Evolutionary conservation across 495 filamentous ascomycete species (phyloP).

Genomic region (Jackrogersella minutella): DNA sequence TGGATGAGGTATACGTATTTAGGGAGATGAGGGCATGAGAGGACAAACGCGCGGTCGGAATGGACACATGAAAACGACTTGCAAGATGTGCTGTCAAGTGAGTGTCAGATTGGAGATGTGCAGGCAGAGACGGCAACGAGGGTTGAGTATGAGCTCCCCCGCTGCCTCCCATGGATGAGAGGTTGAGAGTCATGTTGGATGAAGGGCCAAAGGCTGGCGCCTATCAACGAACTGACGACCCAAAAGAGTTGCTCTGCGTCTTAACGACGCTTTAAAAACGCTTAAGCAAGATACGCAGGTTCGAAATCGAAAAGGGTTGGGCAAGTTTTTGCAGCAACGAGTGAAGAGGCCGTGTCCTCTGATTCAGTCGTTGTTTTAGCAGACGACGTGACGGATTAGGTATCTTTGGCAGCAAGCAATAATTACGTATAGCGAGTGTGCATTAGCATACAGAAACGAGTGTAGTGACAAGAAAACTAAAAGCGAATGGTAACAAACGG

Average conservation of each 20-base stretch:
- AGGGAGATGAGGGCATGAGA: slow-evolving; percentile 89
- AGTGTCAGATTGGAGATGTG: slow-evolving; percentile 94
- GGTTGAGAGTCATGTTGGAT: slow-evolving; percentile 55
- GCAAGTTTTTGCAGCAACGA: slow-evolving; percentile 32
- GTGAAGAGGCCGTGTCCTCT: slow-evolving; percentile 13
- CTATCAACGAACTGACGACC: slow-evolving; percentile 28
- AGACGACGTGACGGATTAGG: slow-evolving; percentile 4
- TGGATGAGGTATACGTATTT: slow-evolving; percentile 90
- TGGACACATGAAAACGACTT: slow-evolving; percentile 89
- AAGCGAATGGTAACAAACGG: slow-evolving; percentile 37
- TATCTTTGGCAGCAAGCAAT: slow-evolving; percentile 15
- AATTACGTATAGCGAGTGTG: slow-evolving; percentile 43
- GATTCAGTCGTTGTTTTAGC: not conserved
- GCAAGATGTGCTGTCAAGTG: slow-evolving; percentile 95
- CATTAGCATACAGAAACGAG: slow-evolving; percentile 43
- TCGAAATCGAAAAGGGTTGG: slow-evolving; percentile 5
- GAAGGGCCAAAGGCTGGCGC: slow-evolving; percentile 41
- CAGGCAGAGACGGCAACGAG: slow-evolving; percentile 85
- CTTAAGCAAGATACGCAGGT: not conserved
- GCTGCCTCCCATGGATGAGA: slow-evolving; percentile 53
- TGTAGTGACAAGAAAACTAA: slow-evolving; percentile 34
- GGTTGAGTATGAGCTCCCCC: slow-evolving; percentile 83
- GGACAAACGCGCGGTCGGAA: slow-evolving; percentile 86
- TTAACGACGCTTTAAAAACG: slow-evolving; percentile 14
- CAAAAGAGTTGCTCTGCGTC: slow-evolving; percentile 21